These are phyloP conservation scores for Trametopsis cervina DNA, from an alignment of 768 basidiomycete species.

Conservation along the genomic window DNA sequence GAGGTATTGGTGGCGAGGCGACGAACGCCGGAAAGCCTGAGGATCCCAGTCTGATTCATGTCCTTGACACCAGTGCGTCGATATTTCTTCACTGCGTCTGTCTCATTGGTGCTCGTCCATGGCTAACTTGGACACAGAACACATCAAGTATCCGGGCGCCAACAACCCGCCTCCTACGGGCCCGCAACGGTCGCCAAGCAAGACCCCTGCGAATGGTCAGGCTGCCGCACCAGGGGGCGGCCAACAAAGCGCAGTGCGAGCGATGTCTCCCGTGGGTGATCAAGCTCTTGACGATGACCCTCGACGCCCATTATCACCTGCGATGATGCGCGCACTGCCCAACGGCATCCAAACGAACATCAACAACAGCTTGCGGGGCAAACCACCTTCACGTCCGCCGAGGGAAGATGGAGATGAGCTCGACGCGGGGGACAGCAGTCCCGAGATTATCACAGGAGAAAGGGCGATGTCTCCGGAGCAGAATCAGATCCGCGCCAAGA, in stretches of 20 bases:
- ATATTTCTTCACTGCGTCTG: not conserved
- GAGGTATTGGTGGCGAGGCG: conserved; percentile 94
- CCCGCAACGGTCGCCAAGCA: conserved; percentile 36
- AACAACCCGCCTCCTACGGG: conserved; percentile 31
- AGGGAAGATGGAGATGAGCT: conserved; percentile 37
- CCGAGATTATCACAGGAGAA: conserved; percentile 34
- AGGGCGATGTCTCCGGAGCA: conserved; percentile 52
- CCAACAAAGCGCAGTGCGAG: conserved; percentile 34
- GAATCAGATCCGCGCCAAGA: conserved; percentile 41
- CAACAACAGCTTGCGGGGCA: conserved; percentile 42
- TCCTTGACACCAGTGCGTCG: conserved; percentile 90
- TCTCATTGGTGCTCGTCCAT: not conserved
- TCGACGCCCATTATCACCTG: conserved; percentile 64
- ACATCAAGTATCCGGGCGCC: conserved; percentile 89
- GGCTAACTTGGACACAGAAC: conserved; percentile 39
- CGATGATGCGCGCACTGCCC: conserved; percentile 37
- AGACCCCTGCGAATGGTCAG: conserved; percentile 37
- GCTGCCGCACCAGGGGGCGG: not conserved
- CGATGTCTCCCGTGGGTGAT: conserved; percentile 57
- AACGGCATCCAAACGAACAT: conserved; percentile 36
- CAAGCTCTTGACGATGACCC: conserved; percentile 46
- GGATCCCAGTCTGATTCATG: conserved; percentile 77
- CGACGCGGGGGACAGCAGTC: conserved; percentile 41
- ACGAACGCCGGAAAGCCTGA: conserved; percentile 67
- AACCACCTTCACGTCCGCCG: conserved; percentile 42